phyloP scores from a whole-genome alignment of 2,329 filamentous ascomycete genomes.

The Raffaelea albimanens region DNA sequence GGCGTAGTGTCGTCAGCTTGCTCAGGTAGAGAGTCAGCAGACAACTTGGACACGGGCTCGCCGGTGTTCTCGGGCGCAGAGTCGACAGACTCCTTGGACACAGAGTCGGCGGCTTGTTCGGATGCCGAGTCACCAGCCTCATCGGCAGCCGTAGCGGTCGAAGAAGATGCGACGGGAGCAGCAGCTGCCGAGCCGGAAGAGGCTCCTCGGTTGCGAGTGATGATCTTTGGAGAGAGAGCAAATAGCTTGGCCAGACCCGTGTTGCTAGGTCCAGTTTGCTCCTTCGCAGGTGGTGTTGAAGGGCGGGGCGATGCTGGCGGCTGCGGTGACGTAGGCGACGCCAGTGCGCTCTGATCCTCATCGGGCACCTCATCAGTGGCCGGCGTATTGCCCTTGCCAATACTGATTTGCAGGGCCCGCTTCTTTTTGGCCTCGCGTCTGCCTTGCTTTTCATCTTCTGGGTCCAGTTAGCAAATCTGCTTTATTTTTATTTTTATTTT shows the following conservation, averaged over 20 bases:
- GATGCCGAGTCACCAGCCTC: not conserved
- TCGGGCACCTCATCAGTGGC: not conserved
- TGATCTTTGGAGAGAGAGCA: constrained; percentile 3
- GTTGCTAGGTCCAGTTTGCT: not conserved
- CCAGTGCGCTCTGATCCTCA: not conserved
- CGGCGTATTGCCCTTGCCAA: not conserved
- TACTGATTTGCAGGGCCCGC: not conserved
- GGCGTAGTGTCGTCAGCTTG: not conserved
- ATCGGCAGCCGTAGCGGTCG: not conserved
- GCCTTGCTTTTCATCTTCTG: constrained; percentile 36
- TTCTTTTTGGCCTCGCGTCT: not conserved
- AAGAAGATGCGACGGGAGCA: not conserved
- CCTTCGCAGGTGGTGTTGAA: constrained; percentile 8
- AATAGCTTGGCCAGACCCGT: constrained; percentile 8
- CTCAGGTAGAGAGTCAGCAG: not conserved
- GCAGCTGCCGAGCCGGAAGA: not conserved
- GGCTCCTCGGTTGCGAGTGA: not conserved
- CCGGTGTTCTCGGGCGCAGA: too few relatives aligned
- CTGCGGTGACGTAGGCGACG: not conserved
- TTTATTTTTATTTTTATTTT: too few relatives aligned
- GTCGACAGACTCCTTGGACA: too few relatives aligned
- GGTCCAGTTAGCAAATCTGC: too few relatives aligned
- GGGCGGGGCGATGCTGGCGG: not conserved
- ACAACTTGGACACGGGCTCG: too few relatives aligned
- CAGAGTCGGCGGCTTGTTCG: too few relatives aligned